These are phyloP conservation scores for Fusarium fracticaudum DNA, from an alignment of 2,329 filamentous ascomycete species.

Conservation along the genomic window DNA sequence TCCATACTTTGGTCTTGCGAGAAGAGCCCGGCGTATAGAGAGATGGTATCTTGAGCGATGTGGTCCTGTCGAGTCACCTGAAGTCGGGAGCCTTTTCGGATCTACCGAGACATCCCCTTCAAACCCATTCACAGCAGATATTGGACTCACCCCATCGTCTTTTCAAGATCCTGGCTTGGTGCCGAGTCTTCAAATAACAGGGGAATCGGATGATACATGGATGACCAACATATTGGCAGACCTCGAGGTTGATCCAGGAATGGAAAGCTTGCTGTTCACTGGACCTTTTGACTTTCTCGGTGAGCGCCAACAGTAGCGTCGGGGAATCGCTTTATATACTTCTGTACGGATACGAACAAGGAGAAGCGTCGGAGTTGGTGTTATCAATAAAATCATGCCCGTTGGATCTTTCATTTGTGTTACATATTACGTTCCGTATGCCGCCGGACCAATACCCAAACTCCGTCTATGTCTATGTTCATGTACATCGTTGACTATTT, in stretches of 20 bases:
- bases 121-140: conserved; percentile 7
- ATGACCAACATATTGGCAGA: conserved; percentile 28
- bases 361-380: conserved; percentile 20
- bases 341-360: conserved; percentile 21
- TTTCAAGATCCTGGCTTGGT: conserved; percentile 14
- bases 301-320: neutral
- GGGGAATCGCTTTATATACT: neutral
- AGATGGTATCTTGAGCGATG: conserved; percentile 35
- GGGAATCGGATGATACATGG: conserved; percentile 25
- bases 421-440: neutral
- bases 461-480: conserved; percentile 39
- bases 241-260: conserved; percentile 26
- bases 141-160: conserved; percentile 11
- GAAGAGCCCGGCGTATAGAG: conserved; percentile 34
- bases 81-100: conserved; percentile 24
- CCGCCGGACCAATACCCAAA: conserved; percentile 23
- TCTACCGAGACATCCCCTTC: conserved; percentile 25
- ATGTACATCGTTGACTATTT: conserved; percentile 29
- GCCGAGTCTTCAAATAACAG: conserved; percentile 27
- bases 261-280: conserved; percentile 32
- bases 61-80: conserved; percentile 23
- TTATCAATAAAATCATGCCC: neutral
- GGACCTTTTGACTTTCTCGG: conserved; percentile 37
- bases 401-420: conserved; percentile 2
- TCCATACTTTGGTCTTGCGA: conserved; percentile 39